These are phyloP conservation scores for Shiraia sp. DNA, from an alignment of 2,329 filamentous ascomycete genomes.

Conservation along the genomic window DNA sequence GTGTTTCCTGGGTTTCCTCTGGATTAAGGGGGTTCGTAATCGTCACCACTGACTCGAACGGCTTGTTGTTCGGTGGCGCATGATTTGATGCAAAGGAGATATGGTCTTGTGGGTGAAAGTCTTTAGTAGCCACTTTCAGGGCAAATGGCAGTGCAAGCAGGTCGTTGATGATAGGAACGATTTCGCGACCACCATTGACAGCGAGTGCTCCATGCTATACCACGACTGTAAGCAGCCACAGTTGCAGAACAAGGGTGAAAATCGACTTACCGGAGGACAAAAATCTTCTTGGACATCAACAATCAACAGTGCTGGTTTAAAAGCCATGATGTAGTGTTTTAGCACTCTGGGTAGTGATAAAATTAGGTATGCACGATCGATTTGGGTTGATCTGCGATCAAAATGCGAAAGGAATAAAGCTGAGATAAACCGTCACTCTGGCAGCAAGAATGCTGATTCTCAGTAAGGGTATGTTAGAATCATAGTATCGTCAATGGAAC, in stretches of 20 bases:
- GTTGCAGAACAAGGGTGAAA: constrained; percentile 13
- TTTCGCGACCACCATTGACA: constrained; percentile 72
- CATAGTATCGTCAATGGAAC: too few species aligned
- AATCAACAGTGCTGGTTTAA: constrained; percentile 66
- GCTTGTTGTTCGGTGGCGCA: constrained; percentile 60
- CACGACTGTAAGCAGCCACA: constrained; percentile 3
- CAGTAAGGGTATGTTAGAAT: too few species aligned
- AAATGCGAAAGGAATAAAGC: too few species aligned
- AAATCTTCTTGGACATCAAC: constrained; percentile 96
- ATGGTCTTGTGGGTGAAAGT: constrained; percentile 84
- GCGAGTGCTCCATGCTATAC: constrained; percentile 83
- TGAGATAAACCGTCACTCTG: too few species aligned
- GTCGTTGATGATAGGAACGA: constrained; percentile 72
- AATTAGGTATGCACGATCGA: too few species aligned
- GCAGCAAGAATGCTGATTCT: too few species aligned
- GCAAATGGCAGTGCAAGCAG: constrained; percentile 74
- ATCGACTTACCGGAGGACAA: constrained; percentile 73
- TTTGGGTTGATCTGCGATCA: background rate
- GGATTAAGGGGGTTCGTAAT: constrained; percentile 70
- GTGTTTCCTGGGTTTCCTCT: constrained; percentile 64
- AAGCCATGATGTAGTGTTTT: constrained; percentile 23
- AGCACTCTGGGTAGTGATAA: too few species aligned
- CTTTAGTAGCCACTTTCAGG: constrained; percentile 82
- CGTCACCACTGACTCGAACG: constrained; percentile 67
- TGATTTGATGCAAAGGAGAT: constrained; percentile 90